Evolutionary conservation across 192 early-diverging fungal species (phyloP).

Genomic region (Rhizophagus prolifer): DNA sequence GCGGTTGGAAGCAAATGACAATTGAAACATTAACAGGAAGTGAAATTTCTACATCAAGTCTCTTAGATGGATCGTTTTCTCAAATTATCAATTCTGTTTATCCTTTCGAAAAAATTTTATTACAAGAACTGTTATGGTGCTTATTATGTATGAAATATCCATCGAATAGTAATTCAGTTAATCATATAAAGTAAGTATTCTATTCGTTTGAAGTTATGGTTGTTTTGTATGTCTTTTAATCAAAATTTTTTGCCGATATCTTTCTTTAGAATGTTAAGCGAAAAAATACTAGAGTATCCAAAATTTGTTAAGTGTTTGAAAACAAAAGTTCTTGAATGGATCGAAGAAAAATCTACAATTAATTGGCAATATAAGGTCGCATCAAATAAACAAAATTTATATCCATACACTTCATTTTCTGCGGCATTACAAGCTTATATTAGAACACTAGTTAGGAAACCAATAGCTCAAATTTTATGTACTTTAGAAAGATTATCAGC

Average conservation of each 20-base stretch:
- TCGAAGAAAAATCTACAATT: background rate
- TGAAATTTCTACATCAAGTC: slow-evolving; percentile 5
- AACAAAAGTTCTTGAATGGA: slow-evolving; percentile 4
- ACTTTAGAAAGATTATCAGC: slow-evolving; percentile 27
- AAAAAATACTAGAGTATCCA: slow-evolving; percentile 2
- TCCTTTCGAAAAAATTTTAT: slow-evolving; percentile 27
- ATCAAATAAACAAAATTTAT: slow-evolving; percentile 15
- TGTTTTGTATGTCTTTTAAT: background rate
- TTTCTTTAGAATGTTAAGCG: background rate
- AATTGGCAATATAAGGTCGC: slow-evolving; percentile 28
- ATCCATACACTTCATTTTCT: slow-evolving; percentile 21
- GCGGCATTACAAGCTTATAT: slow-evolving; percentile 20
- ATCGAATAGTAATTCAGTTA: background rate
- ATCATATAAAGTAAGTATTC: slow-evolving; percentile 16
- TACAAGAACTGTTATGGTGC: slow-evolving; percentile 28
- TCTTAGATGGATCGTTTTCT: slow-evolving; percentile 11
- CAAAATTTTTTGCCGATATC: background rate
- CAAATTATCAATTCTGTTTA: slow-evolving; percentile 16
- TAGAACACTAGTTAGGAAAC: slow-evolving; percentile 15
- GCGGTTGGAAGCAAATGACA: slow-evolving; percentile 25
- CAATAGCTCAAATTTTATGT: slow-evolving; percentile 23
- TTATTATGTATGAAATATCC: slow-evolving; percentile 29
- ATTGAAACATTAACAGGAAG: slow-evolving; percentile 21
- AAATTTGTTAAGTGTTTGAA: slow-evolving; percentile 14
- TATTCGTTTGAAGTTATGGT: background rate